Conservation (phyloP, 2,329 filamentous ascomycete genomes). For the Pseudopithomyces maydicus region DNA sequence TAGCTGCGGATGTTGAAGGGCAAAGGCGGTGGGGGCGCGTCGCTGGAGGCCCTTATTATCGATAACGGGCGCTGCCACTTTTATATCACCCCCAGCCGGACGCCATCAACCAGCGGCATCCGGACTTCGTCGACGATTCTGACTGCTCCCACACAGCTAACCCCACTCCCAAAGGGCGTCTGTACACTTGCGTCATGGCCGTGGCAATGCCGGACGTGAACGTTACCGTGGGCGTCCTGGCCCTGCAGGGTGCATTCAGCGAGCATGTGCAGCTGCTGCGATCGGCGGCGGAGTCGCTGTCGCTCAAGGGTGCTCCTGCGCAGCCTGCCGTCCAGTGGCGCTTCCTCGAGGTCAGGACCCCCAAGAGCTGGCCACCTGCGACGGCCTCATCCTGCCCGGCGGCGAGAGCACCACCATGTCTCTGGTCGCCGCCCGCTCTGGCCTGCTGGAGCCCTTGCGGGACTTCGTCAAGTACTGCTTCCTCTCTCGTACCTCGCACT, state of each 20-base stretch:
- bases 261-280: slow-evolving; percentile 83
- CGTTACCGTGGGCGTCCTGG: slow-evolving; percentile 66
- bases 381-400: slow-evolving; percentile 87
- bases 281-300: slow-evolving; percentile 65
- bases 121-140: slow-evolving; percentile 9
- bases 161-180: background rate
- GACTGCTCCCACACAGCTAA: slow-evolving; percentile 4
- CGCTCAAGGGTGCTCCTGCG: slow-evolving; percentile 42
- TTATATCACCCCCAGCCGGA: slow-evolving; percentile 4
- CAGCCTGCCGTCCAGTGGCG: slow-evolving; percentile 51
- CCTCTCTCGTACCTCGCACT: slow-evolving; percentile 5
- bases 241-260: slow-evolving; percentile 90
- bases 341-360: slow-evolving; percentile 83
- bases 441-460: slow-evolving; percentile 80
- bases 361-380: slow-evolving; percentile 71
- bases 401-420: slow-evolving; percentile 95
- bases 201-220: slow-evolving; percentile 38
- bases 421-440: slow-evolving; percentile 80
- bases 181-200: slow-evolving; percentile 24
- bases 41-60: slow-evolving; percentile 11
- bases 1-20: background rate
- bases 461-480: slow-evolving; percentile 83
- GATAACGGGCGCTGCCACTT: slow-evolving; percentile 14
- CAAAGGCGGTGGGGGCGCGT: slow-evolving; percentile 7
- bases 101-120: slow-evolving; percentile 2